A percentile compares a stretch with the other conserved stretches of the same genome.
phyloP scores from a whole-genome alignment of 192 early-diverging fungal genomes.

The Oehlia diaphana region DNA sequence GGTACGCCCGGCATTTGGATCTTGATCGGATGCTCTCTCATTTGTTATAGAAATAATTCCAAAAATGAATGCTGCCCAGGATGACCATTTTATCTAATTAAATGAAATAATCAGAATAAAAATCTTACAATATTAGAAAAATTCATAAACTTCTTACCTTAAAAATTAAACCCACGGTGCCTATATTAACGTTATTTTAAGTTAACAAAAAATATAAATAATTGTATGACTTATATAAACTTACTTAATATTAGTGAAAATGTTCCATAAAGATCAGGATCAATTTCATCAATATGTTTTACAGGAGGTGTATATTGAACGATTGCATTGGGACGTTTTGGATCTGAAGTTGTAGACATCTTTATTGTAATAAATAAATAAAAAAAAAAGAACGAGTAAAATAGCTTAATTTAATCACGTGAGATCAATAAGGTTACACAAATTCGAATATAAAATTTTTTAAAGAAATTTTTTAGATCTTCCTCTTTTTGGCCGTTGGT shows the following conservation, averaged over 20 bases:
- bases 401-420: neutral
- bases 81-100: conserved; percentile 15
- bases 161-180: neutral
- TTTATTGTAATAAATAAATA: neutral
- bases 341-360: conserved; percentile 5
- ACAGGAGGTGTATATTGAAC: neutral
- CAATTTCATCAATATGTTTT: conserved; percentile 19
- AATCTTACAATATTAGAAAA: neutral
- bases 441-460: neutral
- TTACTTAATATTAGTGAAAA: conserved; percentile 13
- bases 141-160: neutral
- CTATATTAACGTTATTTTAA: neutral
- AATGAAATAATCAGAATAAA: no score
- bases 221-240: neutral
- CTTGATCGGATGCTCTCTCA: conserved; percentile 9
- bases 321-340: neutral
- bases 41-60: conserved; percentile 7
- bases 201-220: neutral
- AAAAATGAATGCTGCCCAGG: conserved; percentile 7
- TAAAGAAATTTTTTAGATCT: neutral
- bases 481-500: conserved; percentile 1
- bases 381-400: no score
- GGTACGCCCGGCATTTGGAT: conserved; percentile 2
- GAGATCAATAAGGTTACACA: neutral
- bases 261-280: conserved; percentile 8